Conservation (phyloP, 768 basidiomycete genomes). For the Russula olivacea region DNA sequence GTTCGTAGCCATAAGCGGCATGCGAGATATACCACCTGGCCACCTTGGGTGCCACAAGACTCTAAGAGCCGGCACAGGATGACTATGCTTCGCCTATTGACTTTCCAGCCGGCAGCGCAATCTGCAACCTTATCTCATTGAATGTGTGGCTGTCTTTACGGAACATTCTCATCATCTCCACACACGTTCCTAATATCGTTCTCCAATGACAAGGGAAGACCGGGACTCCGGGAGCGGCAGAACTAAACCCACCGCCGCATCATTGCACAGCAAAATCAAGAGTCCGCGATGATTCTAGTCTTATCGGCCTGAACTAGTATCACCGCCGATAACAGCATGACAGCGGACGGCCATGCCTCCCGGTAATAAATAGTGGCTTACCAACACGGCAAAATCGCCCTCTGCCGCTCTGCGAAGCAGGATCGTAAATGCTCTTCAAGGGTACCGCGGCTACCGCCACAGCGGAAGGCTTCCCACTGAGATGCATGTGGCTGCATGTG, state of each 20-base stretch:
- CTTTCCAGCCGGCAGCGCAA: constrained; percentile 12
- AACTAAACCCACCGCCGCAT: background rate
- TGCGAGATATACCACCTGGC: constrained; percentile 9
- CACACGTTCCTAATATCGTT: constrained; percentile 18
- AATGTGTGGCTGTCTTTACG: background rate
- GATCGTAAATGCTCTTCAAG: background rate
- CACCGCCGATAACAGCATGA: constrained; percentile 19
- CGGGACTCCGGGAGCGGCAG: no score
- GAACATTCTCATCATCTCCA: constrained; percentile 2
- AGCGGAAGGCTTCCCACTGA: background rate
- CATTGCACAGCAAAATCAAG: constrained; percentile 17
- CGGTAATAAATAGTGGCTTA: constrained; percentile 6
- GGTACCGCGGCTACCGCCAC: background rate
- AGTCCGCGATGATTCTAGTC: constrained; percentile 13
- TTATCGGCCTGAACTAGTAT: background rate
- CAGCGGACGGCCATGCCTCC: constrained; percentile 7
- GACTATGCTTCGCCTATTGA: constrained; percentile 7
- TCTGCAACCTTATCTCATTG: background rate
- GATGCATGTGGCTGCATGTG: background rate
- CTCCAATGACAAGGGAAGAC: constrained; percentile 4
- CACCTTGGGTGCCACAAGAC: constrained; percentile 10
- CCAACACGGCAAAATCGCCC: constrained; percentile 15
- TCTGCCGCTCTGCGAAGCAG: background rate
- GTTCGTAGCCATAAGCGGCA: constrained; percentile 14
- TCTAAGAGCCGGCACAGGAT: constrained; percentile 16